Evolutionary conservation across 2,329 filamentous ascomycete genomes (phyloP).

Genomic region (Arthrobotrys musiformis): DNA sequence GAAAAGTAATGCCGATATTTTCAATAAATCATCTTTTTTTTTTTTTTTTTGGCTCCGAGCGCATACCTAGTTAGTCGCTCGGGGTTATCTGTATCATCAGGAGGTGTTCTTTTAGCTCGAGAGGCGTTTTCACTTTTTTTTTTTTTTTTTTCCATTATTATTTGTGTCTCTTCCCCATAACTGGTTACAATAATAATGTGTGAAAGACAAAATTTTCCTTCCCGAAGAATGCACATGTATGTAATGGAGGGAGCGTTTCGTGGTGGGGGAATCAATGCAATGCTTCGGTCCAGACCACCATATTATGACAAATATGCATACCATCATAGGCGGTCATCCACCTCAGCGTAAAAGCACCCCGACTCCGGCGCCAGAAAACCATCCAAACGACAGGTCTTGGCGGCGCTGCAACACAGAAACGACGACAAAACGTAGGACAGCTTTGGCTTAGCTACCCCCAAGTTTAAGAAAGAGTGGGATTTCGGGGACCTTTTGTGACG

Average conservation of each 20-base stretch:
- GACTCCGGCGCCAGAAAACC: not conserved
- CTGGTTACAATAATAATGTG: not conserved
- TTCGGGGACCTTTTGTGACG: not conserved
- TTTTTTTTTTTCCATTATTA: not conserved
- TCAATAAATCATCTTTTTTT: not conserved
- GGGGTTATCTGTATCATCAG: not conserved
- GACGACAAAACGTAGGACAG: not conserved
- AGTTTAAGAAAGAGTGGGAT: constrained; percentile 8
- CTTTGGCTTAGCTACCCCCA: not conserved
- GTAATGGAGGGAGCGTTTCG: not conserved
- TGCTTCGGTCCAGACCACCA: too few species aligned
- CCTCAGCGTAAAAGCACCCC: not conserved
- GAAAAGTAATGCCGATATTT: constrained; percentile 19
- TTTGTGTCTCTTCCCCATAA: not conserved
- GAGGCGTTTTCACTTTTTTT: constrained; percentile 17
- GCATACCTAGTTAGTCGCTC: not conserved
- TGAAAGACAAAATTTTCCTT: not conserved
- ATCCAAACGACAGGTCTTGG: constrained; percentile 7
- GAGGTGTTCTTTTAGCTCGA: constrained; percentile 8
- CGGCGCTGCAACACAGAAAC: constrained; percentile 21
- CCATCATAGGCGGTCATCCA: not conserved
- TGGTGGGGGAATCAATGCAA: not conserved
- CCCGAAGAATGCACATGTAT: not conserved
- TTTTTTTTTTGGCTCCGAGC: not conserved
- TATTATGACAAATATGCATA: constrained; percentile 1